phyloP scores from a whole-genome alignment of 441 rosid species.

The Raphanus hybrid region DNA sequence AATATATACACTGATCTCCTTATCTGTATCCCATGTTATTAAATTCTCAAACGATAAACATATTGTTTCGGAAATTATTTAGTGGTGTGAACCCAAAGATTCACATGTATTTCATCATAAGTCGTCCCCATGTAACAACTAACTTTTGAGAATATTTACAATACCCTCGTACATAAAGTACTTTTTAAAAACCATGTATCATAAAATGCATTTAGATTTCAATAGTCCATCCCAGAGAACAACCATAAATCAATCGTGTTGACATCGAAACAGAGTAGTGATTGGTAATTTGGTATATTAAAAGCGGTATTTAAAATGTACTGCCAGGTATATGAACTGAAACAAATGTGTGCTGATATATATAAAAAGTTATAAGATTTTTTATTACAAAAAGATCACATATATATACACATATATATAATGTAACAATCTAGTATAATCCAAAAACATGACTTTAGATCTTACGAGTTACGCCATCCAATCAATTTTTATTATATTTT shows the following conservation, averaged over 20 bases:
- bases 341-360: no score
- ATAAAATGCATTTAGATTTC: slow-evolving; percentile 5
- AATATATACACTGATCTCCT: slow-evolving; percentile 1
- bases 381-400: no score
- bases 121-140: not conserved
- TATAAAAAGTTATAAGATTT: no score
- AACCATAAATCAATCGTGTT: not conserved
- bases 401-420: not conserved
- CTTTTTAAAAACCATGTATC: not conserved
- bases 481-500: not conserved
- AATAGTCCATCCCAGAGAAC: not conserved
- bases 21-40: slow-evolving; percentile 11
- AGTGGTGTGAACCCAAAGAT: slow-evolving; percentile 31
- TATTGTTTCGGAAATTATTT: not conserved
- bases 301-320: not conserved
- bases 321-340: not conserved
- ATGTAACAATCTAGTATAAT: not conserved
- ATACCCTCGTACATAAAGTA: not conserved
- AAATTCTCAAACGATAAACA: not conserved
- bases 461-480: not conserved
- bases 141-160: not conserved
- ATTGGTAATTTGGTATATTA: not conserved
- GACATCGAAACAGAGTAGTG: not conserved
- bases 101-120: slow-evolving; percentile 26
- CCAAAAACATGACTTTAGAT: not conserved